Base-by-base conservation (phyloP, 2,329 filamentous ascomycete genomes). In the Capronia americana region DNA sequence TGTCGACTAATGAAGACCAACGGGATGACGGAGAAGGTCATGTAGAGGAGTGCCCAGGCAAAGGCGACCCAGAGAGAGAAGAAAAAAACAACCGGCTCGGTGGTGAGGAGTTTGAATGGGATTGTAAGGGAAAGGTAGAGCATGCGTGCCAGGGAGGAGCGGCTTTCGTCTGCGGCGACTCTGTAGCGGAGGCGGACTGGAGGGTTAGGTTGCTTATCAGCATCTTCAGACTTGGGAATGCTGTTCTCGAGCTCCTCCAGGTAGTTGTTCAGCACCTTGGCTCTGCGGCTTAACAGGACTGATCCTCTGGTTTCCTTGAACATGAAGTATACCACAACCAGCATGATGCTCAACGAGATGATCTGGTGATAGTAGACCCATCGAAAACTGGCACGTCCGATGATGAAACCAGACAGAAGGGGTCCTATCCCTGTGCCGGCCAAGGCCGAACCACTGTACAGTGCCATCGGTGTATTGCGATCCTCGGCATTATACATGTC, bases 1-100 rank as follows among this genome's bases (percentile, higher is more conserved):
- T 94, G 88, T 53, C 87, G 88, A 4, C 81, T 84, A 24, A 81
- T 74, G 77, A 95, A 96, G 26, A 96, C 88, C 3, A 95, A 84
- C 0, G 93, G 92, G 4, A 97, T 87, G 0, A 92, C 90, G 14
- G 87, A 87, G 72, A 97, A 94, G 12, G 90, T 92, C 20, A 97
- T 82, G 77, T 97, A 97, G 0, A 97, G 85, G 0, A 96, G 86
- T 0, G 90, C 92, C 93, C 93, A 97, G 23, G 89, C 89, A 77
- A 97, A 97, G 0, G 92, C 85, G 0, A 93, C 90, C 93, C 93
- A 97, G 0, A 96, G 82, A 0, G 90, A 92, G 80, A 97, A 97
- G 62, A 88, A 86, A 11, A 83, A 82, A 1, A 89, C 84, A 44
- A 90, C 88, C 2, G 88, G 87, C 71, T 90, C 88, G 0, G 84